Evolutionary conservation across 2,329 filamentous ascomycete genomes (phyloP).

Genomic region (Hypoxylon sp.): DNA sequence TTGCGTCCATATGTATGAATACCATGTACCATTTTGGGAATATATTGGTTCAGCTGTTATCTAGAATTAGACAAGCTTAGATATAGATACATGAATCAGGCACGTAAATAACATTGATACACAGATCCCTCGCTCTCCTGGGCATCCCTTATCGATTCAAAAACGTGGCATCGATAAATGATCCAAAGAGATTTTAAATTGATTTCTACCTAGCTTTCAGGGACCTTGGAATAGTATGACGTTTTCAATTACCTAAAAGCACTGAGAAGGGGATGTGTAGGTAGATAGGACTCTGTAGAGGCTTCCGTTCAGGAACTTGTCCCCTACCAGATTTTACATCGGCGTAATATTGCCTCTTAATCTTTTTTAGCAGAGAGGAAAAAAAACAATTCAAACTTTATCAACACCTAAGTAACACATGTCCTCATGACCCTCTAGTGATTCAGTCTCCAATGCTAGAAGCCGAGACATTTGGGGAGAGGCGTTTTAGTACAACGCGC

Average conservation of each 20-base stretch:
- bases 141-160: conserved; percentile 12
- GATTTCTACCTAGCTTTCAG: neutral
- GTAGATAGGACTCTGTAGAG: neutral
- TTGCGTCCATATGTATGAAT: neutral
- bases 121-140: conserved; percentile 21
- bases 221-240: neutral
- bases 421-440: conserved; percentile 11
- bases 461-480: conserved; percentile 35
- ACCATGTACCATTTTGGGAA: neutral
- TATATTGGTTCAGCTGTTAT: neutral
- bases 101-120: conserved; percentile 3
- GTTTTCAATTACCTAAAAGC: neutral
- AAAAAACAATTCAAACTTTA: conserved; percentile 11
- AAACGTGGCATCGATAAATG: conserved; percentile 1
- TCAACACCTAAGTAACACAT: conserved; percentile 22
- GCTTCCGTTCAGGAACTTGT: neutral
- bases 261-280: too few relatives aligned
- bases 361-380: conserved; percentile 7
- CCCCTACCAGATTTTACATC: neutral
- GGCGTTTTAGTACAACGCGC: conserved; percentile 26
- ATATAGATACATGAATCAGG: conserved; percentile 26
- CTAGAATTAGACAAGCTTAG: neutral
- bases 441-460: conserved; percentile 17
- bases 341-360: neutral
- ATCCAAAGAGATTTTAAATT: neutral